Evolutionary conservation across 2,329 filamentous ascomycete species (phyloP).

Genomic region (Fonsecaea nubica): DNA sequence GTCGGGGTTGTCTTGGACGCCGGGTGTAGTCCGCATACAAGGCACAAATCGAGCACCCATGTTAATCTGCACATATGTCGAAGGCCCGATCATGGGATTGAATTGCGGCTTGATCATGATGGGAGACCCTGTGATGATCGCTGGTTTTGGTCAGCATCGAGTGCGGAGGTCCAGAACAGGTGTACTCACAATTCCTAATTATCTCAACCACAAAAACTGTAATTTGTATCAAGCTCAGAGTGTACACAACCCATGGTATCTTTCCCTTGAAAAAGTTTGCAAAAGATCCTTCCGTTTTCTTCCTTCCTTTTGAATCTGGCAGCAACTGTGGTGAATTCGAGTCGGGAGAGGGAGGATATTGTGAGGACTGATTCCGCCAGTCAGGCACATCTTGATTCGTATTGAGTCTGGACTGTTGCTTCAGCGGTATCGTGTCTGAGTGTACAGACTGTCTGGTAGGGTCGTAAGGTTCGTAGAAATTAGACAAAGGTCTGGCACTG

Average conservation of each 20-base stretch:
- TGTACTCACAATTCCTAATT: conserved; percentile 74
- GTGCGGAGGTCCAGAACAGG: not conserved
- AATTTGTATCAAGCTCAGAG: conserved; percentile 77
- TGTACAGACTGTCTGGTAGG: conserved; percentile 23
- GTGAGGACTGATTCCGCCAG: conserved; percentile 47
- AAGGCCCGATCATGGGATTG: conserved; percentile 97
- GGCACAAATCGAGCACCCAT: conserved; percentile 93
- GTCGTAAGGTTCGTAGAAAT: conserved; percentile 27
- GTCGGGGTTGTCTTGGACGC: conserved; percentile 48
- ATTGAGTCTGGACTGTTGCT: conserved; percentile 30
- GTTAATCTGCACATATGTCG: conserved; percentile 87
- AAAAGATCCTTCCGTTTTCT: conserved; percentile 58
- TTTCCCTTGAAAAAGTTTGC: conserved; percentile 63
- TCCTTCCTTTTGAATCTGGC: conserved; percentile 35
- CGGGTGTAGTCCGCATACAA: conserved; percentile 81
- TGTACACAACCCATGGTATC: conserved; percentile 81
- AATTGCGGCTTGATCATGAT: conserved; percentile 77
- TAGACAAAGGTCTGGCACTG: conserved; percentile 14
- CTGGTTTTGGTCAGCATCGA: conserved; percentile 51
- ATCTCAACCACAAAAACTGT: conserved; percentile 89
- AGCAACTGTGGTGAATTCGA: conserved; percentile 46
- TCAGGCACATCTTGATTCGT: conserved; percentile 26
- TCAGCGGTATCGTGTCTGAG: conserved; percentile 35
- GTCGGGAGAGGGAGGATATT: conserved; percentile 63
- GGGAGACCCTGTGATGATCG: conserved; percentile 74